Evolutionary conservation across 1,139 yeast species (phyloP).

Genomic region (Hanseniaspora gamundiae): DNA sequence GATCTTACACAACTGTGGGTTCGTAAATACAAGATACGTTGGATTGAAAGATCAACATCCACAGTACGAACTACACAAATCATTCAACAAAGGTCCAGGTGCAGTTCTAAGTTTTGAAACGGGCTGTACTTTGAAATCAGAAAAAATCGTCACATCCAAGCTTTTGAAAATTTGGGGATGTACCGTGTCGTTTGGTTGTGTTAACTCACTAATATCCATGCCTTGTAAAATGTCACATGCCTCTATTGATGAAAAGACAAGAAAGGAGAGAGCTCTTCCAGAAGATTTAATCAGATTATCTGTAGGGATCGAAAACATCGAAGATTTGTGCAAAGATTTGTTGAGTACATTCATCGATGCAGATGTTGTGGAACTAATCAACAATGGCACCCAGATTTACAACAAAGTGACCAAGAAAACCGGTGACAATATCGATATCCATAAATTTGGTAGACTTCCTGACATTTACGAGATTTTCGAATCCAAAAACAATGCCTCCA

Average conservation of each 20-base stretch:
- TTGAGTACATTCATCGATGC: constrained; percentile 55
- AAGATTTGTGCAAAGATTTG: constrained; percentile 58
- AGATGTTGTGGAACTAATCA: constrained; percentile 30
- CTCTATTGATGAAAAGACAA: constrained; percentile 77
- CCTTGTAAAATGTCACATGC: constrained; percentile 96
- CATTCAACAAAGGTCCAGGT: constrained; percentile 76
- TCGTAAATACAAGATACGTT: constrained; percentile 62
- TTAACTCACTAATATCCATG: constrained; percentile 79
- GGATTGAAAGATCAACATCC: constrained; percentile 67
- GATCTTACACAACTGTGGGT: constrained; percentile 49
- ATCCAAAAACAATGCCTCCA: not conserved
- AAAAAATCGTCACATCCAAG: constrained; percentile 62
- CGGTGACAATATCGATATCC: constrained; percentile 13
- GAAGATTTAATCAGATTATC: constrained; percentile 84
- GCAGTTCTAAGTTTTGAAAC: constrained; percentile 87
- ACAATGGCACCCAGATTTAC: constrained; percentile 17
- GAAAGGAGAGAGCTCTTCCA: constrained; percentile 81
- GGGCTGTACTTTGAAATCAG: constrained; percentile 55
- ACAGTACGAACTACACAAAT: constrained; percentile 63
- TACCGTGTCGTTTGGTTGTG: constrained; percentile 91
- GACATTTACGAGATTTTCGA: constrained; percentile 12
- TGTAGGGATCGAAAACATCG: constrained; percentile 47
- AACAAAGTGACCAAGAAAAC: constrained; percentile 15
- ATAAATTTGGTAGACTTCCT: constrained; percentile 9
- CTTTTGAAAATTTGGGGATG: constrained; percentile 59